Evolutionary conservation across 2,329 filamentous ascomycete genomes (phyloP), one percentile per base, ranked within the genome.

Genomic region (Nigrospora oryzae): DNA sequence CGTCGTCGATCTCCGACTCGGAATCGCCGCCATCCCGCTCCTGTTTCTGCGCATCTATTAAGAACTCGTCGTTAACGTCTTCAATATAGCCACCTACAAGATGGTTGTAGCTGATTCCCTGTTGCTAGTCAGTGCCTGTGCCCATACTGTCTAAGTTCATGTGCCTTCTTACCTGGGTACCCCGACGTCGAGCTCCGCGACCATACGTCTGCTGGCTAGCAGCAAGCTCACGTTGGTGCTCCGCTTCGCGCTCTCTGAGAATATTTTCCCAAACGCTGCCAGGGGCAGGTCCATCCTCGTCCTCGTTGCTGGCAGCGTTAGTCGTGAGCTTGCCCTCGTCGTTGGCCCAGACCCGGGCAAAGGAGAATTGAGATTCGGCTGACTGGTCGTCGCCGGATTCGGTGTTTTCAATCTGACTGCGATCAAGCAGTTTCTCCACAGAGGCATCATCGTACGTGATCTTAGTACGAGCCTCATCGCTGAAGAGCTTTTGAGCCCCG

Each of bases 301-400:
- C 68, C 6, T 69, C 66, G 19, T 57, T 51, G 36, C 73, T 70
- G 38, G 78, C 71, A 17, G 86, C 60, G 19, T 79, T 74, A 15
- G 85, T 83, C 40, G 83, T 75, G 6, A 95, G 70, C 0, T 72
- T 70, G 8, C 77, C 79, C 52, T 81, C 79, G 33, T 94, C 85
- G 55, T 95, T 94, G 4, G 84, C 85, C 93, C 93, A 98, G 2
- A 98, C 84, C 38, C 88, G 80, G 35, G 91, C 91, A 63, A 93
- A 88, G 5, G 86, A 88, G 62, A 96, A 98, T 45, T 90, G 85
- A 0, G 81, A 84, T 59, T 94, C 86, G 1, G 82, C 80, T 1
- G 78, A 77, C 17, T 70, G 64, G 40, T 89, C 81, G 3, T 81
- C 74, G 11, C 78, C 77, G 2, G 74, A 69, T 45, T 75, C 74